Base-by-base conservation (phyloP, 805 yeast species). In the Wickerhamomyces ciferrii region DNA sequence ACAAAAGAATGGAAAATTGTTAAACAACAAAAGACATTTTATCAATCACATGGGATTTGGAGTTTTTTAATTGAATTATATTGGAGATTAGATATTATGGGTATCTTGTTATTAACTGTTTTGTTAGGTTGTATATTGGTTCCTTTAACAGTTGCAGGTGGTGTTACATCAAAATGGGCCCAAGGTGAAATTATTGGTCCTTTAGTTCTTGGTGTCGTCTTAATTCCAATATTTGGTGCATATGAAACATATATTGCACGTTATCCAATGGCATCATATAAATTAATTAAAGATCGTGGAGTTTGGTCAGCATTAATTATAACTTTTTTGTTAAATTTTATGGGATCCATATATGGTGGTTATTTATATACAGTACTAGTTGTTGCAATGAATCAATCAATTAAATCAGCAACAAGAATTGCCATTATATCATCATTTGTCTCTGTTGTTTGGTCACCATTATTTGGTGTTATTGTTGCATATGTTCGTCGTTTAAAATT, bases 91-190 rank as follows among this genome's bases (percentile, higher is more conserved):
- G 94, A 87, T 60, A 63, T 82, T 14, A 61, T 82, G 45, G 95
- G 94, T 39, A 64, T 81, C 31, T 54, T 81, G 18, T 62, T 83
- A 19, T 59, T 84, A 54, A 70, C 76, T 44, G 75, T 76, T 23
- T 71, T 74, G 2, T 68, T 86, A 21, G 89, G 87, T 37, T 75
- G 83, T 53, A 70, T 87, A 41, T 69, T 87, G 48, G 81, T 79
- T 20, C 92, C 94, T 20, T 71, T 87, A 53, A 85, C 94, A 13
- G 63, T 87, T 29, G 91, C 91, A 13, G 91, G 88, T 51, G 90
- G 90, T 50, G 59, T 65, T 35, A 41, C 58, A 1, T 53, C 67
- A 2, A 69, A 71, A 43, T 86, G 94, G 94, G 57, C 66, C 44
- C 68, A 70, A 48, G 87, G 79, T 17, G 68, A 77, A 41, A 72